Conservation (phyloP, 176 grass and related monocot genomes). For the Alloteropsis semialata region DNA sequence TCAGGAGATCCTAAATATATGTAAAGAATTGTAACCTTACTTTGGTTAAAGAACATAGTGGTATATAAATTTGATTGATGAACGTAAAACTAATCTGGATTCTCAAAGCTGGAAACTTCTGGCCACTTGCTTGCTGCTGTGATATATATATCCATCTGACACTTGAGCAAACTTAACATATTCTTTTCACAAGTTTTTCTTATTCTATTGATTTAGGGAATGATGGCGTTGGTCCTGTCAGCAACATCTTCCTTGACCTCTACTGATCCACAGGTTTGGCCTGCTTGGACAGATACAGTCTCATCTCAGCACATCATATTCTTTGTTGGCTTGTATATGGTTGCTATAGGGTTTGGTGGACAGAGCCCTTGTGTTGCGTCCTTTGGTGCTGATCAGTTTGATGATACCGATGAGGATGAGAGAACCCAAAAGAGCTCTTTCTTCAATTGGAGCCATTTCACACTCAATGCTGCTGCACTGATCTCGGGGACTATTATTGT, state of each 20-base stretch:
- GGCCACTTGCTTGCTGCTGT: not conserved
- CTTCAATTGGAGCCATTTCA: conserved; percentile 78
- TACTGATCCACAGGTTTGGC: conserved; percentile 23
- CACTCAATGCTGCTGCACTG: conserved; percentile 63
- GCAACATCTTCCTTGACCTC: conserved; percentile 43
- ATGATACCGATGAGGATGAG: conserved; percentile 67
- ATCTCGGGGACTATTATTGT: conserved; percentile 66
- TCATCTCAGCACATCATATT: conserved; percentile 52
- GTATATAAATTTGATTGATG: not conserved
- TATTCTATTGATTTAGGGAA: conserved; percentile 45
- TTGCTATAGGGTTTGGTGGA: conserved; percentile 65
- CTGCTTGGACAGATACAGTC: conserved; percentile 40
- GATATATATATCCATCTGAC: not conserved
- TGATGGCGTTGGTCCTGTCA: conserved; percentile 67
- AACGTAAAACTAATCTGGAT: not conserved
- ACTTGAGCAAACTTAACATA: not conserved
- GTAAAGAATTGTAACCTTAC: not conserved
- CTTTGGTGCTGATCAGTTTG: conserved; percentile 88
- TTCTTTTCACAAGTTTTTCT: not conserved
- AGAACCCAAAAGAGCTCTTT: conserved; percentile 67
- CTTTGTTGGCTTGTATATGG: conserved; percentile 72
- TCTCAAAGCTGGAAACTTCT: not conserved
- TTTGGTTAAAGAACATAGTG: not conserved
- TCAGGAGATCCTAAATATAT: not conserved
- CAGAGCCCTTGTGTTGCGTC: conserved; percentile 72